A percentile compares a stretch with the other conserved stretches of the same genome.
These are phyloP conservation scores for Hyparrhenia diplandra DNA, from an alignment of 176 grass and related monocot genomes.

Conservation along the genomic window DNA sequence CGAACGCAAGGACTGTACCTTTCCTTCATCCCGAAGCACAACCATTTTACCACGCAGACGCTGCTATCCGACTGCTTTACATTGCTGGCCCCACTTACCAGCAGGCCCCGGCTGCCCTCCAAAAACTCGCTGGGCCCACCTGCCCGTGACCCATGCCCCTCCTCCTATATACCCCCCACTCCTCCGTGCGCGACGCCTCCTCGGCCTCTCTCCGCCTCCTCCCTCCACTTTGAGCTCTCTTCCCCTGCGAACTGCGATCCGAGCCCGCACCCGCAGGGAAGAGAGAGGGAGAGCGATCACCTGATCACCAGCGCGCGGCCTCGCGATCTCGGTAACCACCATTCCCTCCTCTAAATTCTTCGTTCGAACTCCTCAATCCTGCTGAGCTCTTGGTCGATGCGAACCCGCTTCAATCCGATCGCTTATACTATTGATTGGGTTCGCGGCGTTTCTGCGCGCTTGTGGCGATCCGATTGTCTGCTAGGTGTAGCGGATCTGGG, in stretches of 20 bases:
- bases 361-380: background rate
- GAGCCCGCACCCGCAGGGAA: slow-evolving; percentile 16
- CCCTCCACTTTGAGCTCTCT: too few relatives aligned
- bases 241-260: slow-evolving; percentile 28
- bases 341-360: background rate
- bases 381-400: background rate
- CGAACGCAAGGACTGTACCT: too few relatives aligned
- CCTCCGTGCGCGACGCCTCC: background rate
- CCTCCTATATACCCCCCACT: background rate
- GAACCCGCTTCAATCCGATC: background rate
- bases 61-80: background rate
- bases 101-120: background rate
- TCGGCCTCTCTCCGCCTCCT: background rate
- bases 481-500: background rate
- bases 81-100: background rate
- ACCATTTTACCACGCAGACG: background rate
- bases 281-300: background rate
- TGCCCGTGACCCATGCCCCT: slow-evolving; percentile 9
- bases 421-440: background rate
- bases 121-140: slow-evolving; percentile 1
- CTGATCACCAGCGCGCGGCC: background rate
- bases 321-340: slow-evolving; percentile 32
- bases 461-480: background rate
- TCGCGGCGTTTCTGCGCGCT: background rate
- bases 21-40: too few relatives aligned